phyloP scores from a whole-genome alignment of 1,284 basidiomycete species.

The Cystobasidiaceae sp. region DNA sequence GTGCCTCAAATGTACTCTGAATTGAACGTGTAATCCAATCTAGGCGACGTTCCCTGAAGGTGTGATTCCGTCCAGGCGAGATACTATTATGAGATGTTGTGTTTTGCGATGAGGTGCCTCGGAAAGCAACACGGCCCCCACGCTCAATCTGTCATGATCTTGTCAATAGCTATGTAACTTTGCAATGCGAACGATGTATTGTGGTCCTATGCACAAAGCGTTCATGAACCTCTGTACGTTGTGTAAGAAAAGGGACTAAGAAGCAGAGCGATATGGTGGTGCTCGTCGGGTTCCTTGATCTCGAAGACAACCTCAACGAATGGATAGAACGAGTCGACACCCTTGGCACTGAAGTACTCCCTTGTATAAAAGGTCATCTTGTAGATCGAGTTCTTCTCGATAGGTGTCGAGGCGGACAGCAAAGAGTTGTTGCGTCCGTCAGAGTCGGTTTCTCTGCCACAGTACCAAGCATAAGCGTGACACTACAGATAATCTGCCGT shows the following conservation, averaged over 20 bases:
- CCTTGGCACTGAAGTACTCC: slow-evolving; percentile 40
- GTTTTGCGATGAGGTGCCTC: no score
- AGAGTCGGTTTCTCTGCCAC: slow-evolving; percentile 38
- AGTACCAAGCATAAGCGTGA: background rate
- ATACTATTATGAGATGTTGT: no score
- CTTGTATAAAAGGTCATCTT: slow-evolving; percentile 44
- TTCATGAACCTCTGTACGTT: slow-evolving; percentile 66
- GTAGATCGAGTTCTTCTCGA: slow-evolving; percentile 41
- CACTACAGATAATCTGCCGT: no score
- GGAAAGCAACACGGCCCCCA: no score
- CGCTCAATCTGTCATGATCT: no score
- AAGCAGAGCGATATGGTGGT: slow-evolving; percentile 65
- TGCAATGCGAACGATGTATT: no score
- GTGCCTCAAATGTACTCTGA: no score
- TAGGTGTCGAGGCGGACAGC: slow-evolving; percentile 31
- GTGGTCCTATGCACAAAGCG: no score
- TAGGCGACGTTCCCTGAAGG: no score
- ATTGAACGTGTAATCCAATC: no score
- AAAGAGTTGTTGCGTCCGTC: slow-evolving; percentile 43
- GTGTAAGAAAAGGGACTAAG: slow-evolving; percentile 89
- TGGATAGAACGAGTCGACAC: slow-evolving; percentile 43
- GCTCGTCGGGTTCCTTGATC: slow-evolving; percentile 41
- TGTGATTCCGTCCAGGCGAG: no score
- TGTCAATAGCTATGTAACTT: no score
- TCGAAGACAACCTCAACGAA: slow-evolving; percentile 45